A percentile compares a stretch with the other conserved stretches of the same genome.
phyloP scores from a whole-genome alignment of 2,329 filamentous ascomycete species.

The Aspergillus sp. region DNA sequence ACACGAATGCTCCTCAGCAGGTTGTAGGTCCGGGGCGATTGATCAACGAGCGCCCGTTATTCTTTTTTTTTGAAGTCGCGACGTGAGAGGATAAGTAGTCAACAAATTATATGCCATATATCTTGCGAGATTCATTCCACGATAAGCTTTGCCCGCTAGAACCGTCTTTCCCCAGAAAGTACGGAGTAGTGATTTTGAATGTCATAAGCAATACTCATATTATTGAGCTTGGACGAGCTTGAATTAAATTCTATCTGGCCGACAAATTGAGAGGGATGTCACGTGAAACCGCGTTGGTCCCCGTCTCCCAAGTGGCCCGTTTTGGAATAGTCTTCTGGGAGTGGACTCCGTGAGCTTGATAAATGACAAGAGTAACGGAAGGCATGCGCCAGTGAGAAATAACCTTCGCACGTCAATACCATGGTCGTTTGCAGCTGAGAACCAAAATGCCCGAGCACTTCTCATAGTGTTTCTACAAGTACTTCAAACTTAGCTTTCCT shows the following conservation, averaged over 20 bases:
- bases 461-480: neutral
- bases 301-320: neutral
- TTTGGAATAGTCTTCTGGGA: constrained; percentile 1
- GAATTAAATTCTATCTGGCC: neutral
- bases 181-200: neutral
- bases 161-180: neutral
- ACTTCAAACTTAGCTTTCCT: neutral
- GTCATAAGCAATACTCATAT: neutral
- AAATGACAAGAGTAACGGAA: neutral
- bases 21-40: neutral
- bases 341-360: neutral
- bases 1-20: neutral
- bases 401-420: neutral
- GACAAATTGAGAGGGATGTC: neutral
- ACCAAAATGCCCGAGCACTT: neutral
- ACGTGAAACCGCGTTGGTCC: neutral
- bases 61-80: neutral
- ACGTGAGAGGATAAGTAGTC: neutral
- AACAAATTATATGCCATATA: neutral
- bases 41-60: neutral
- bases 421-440: neutral
- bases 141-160: neutral
- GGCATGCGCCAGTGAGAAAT: neutral
- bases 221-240: too few species aligned
- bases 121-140: neutral